These are phyloP conservation scores for Seiridium unicorne DNA, from an alignment of 2,329 filamentous ascomycete species.

Conservation along the genomic window DNA sequence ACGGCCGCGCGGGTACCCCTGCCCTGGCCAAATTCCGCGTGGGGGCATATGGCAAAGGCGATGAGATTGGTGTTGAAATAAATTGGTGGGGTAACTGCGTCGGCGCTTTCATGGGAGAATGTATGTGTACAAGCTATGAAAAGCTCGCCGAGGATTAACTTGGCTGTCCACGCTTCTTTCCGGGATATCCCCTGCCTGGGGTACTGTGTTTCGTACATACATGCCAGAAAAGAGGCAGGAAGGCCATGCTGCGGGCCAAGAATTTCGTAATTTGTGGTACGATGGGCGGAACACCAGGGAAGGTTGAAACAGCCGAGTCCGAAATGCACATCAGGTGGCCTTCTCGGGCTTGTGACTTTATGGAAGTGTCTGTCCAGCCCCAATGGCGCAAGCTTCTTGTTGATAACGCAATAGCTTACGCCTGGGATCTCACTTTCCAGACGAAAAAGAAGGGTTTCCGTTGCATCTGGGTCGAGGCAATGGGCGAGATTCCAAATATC, in stretches of 20 bases:
- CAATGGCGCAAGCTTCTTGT: conserved; percentile 5
- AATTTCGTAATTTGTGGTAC: conserved; percentile 11
- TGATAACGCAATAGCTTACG: conserved; percentile 8
- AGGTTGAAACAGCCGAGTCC: neutral
- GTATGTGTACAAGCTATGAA: conserved; percentile 9
- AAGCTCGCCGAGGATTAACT: conserved; percentile 12
- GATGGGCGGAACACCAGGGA: conserved; percentile 9
- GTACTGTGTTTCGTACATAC: neutral
- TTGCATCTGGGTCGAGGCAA: conserved; percentile 9
- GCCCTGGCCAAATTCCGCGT: neutral
- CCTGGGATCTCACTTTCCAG: conserved; percentile 11
- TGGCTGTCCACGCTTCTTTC: conserved; percentile 6
- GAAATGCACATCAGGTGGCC: neutral
- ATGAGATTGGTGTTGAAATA: neutral
- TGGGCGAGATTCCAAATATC: conserved; percentile 1
- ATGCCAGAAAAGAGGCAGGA: conserved; percentile 10
- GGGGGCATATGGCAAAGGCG: neutral
- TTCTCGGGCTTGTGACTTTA: neutral
- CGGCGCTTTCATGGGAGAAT: conserved; percentile 8
- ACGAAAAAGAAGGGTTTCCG: conserved; percentile 11
- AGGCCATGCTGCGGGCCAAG: conserved; percentile 9
- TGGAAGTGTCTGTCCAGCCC: neutral
- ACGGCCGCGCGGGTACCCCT: neutral
- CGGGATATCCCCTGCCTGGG: conserved; percentile 1
- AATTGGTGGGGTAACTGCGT: conserved; percentile 6